phyloP scores from a whole-genome alignment of 805 yeast species.

The Yamadazyma sp. region DNA sequence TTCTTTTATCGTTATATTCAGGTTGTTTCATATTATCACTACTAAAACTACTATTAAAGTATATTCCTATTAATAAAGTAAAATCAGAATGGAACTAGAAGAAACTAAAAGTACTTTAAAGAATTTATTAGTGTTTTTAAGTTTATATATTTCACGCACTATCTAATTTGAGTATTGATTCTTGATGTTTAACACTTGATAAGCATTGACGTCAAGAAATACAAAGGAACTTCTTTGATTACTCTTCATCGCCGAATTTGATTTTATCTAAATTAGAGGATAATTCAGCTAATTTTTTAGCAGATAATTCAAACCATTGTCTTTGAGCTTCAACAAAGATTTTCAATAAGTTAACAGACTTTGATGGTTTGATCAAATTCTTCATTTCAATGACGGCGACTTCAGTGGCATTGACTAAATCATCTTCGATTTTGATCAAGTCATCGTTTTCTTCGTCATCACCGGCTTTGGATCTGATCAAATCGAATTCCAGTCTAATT shows the following conservation, averaged over 20 bases:
- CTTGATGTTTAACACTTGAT: no score
- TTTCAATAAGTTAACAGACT: conserved; percentile 59
- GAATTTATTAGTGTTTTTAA: no score
- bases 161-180: no score
- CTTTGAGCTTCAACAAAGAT: conserved; percentile 68
- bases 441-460: conserved; percentile 52
- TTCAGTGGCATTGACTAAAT: conserved; percentile 73
- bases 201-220: no score
- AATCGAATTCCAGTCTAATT: conserved; percentile 68
- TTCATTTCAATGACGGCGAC: conserved; percentile 79
- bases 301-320: conserved; percentile 43
- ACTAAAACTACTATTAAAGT: no score
- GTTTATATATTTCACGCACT: not conserved
- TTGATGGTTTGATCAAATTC: conserved; percentile 63
- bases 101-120: no score
- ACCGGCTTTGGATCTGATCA: conserved; percentile 50
- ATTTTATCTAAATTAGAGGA: conserved; percentile 30
- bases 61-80: no score
- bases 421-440: conserved; percentile 65
- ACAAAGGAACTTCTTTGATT: not conserved
- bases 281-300: conserved; percentile 32
- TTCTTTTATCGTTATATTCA: conserved; percentile 24
- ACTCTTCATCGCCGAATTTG: conserved; percentile 33
- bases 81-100: no score
- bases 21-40: conserved; percentile 8